These are phyloP conservation scores for Macadamia tetraphylla DNA, from an alignment of 164 flowering plant species.

Conservation along the genomic window DNA sequence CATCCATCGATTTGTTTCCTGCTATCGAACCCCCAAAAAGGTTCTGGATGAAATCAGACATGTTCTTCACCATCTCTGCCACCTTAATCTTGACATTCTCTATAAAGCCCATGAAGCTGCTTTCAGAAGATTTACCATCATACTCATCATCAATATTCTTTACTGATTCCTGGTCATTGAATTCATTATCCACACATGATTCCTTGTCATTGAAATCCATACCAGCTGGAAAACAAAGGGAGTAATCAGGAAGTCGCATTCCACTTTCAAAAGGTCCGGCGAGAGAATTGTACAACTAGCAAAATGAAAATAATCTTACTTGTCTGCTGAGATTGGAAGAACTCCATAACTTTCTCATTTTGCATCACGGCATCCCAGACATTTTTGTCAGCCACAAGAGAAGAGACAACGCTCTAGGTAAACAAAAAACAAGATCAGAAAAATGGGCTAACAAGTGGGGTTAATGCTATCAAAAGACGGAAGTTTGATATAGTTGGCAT, in stretches of 20 bases:
- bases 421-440: neutral
- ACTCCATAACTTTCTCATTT: constrained; percentile 30
- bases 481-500: no score
- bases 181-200: constrained; percentile 12
- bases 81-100: constrained; percentile 32
- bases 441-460: no score
- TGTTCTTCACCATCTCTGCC: constrained; percentile 33
- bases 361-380: constrained; percentile 17
- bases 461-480: no score
- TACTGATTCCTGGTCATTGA: neutral
- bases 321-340: constrained; percentile 30
- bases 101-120: constrained; percentile 20
- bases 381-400: constrained; percentile 10
- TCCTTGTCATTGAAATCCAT: constrained; percentile 2
- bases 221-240: constrained; percentile 4
- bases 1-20: constrained; percentile 13
- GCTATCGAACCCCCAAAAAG: constrained; percentile 27
- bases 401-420: constrained; percentile 8
- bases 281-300: neutral
- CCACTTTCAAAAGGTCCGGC: neutral
- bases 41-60: constrained; percentile 33
- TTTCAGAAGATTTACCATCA: constrained; percentile 10
- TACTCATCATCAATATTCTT: constrained; percentile 3
- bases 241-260: neutral
- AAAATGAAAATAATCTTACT: constrained; percentile 29